Conservation (phyloP, 2,329 filamentous ascomycete genomes). For the Thelonectria olida region DNA sequence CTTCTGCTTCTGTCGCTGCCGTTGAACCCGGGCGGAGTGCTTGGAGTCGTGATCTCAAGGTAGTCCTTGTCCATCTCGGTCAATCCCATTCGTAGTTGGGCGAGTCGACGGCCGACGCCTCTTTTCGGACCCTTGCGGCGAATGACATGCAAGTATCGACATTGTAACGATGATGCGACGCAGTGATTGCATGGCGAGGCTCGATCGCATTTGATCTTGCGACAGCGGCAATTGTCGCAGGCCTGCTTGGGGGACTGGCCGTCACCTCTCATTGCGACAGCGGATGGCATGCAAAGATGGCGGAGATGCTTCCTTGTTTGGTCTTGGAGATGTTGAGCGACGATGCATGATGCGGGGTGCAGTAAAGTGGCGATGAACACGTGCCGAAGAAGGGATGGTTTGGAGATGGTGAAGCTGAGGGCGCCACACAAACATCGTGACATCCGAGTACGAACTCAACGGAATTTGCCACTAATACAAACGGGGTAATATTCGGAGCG, state of each 20-base stretch:
- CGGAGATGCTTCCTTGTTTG: neutral
- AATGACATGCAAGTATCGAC: conserved; percentile 43
- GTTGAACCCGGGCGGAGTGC: neutral
- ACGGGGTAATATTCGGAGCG: neutral
- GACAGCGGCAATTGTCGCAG: conserved; percentile 44
- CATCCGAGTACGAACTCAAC: neutral
- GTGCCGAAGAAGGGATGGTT: neutral
- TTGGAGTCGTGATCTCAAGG: conserved; percentile 36
- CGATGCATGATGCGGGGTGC: neutral
- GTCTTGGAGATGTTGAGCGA: neutral
- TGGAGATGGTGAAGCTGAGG: no score
- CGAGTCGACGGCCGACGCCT: conserved; percentile 41
- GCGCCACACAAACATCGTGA: no score
- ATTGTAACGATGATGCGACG: conserved; percentile 37
- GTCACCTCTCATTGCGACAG: neutral
- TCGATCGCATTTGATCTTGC: conserved; percentile 48
- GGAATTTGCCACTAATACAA: neutral
- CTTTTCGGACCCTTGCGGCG: conserved; percentile 41
- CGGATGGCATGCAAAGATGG: neutral
- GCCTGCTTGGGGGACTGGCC: conserved; percentile 32
- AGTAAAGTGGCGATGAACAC: neutral
- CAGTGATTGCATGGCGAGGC: conserved; percentile 43
- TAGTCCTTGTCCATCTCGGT: conserved; percentile 21
- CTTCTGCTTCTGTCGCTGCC: neutral
- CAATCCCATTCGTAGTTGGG: conserved; percentile 41